Conservation (phyloP, 805 yeast genomes). For the Ogataea nonfermentans region DNA sequence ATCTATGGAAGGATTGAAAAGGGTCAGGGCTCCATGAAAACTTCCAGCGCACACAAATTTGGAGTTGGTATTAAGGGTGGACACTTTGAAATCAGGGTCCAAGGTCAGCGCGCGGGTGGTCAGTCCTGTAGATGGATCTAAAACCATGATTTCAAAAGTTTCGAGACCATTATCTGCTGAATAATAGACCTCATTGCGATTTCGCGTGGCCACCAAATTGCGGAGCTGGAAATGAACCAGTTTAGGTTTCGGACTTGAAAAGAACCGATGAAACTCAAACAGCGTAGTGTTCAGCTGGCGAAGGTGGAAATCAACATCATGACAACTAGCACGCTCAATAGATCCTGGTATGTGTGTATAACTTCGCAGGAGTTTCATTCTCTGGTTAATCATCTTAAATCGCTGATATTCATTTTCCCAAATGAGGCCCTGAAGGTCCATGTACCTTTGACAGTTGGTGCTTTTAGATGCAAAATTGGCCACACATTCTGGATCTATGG, state of each 20-base stretch:
- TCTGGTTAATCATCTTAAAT: constrained; percentile 19
- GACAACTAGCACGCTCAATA: constrained; percentile 14
- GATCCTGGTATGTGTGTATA: constrained; percentile 28
- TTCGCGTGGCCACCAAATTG: constrained; percentile 44
- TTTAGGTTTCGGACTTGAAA: constrained; percentile 44
- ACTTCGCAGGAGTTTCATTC: constrained; percentile 25
- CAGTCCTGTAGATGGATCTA: constrained; percentile 24
- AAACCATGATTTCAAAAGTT: constrained; percentile 29
- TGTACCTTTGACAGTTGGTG: constrained; percentile 7
- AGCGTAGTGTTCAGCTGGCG: constrained; percentile 29
- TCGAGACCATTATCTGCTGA: constrained; percentile 16
- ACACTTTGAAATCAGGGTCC: constrained; percentile 36
- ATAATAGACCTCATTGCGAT: constrained; percentile 29
- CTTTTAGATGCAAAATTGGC: constrained; percentile 9
- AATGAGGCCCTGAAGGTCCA: constrained; percentile 33
- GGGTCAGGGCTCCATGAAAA: constrained; percentile 48
- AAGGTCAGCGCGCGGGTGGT: constrained; percentile 14
- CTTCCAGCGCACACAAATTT: constrained; percentile 51
- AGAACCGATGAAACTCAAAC: constrained; percentile 39
- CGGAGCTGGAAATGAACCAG: constrained; percentile 59
- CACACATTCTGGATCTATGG: constrained; percentile 11
- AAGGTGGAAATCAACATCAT: constrained; percentile 26
- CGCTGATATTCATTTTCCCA: constrained; percentile 29
- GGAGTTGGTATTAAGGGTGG: constrained; percentile 46
- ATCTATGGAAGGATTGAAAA: constrained; percentile 35